phyloP scores from a whole-genome alignment of 192 early-diverging fungal species.

The Backusella australiensis region DNA sequence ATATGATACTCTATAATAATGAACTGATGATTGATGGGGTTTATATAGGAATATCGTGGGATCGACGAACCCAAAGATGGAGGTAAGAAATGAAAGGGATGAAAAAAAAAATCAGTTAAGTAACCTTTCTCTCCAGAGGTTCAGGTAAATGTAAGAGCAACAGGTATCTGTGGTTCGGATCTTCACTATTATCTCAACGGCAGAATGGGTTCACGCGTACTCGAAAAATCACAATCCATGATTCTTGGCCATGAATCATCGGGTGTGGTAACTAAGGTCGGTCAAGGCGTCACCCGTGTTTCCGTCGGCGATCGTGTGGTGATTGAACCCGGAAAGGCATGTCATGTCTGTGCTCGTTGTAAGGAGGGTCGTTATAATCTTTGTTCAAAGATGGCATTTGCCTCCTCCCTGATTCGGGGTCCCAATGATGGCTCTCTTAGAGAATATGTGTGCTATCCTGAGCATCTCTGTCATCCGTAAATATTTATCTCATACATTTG shows the following conservation, averaged over 20 bases:
- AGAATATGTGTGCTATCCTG: background rate
- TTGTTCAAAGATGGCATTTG: constrained; percentile 41
- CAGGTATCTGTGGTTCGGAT: constrained; percentile 44
- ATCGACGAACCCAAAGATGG: background rate
- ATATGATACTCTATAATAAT: background rate
- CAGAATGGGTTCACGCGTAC: constrained; percentile 26
- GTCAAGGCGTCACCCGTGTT: constrained; percentile 28
- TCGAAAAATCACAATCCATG: constrained; percentile 32
- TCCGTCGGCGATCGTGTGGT: constrained; percentile 44
- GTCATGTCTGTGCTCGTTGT: constrained; percentile 33
- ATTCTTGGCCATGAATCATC: constrained; percentile 45
- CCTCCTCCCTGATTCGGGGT: constrained; percentile 21
- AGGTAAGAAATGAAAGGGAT: background rate
- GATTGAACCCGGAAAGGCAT: constrained; percentile 40
- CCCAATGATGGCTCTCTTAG: constrained; percentile 19
- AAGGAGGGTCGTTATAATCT: constrained; percentile 39
- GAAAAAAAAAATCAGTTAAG: too few relatives aligned
- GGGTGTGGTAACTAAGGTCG: constrained; percentile 36
- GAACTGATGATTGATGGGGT: background rate
- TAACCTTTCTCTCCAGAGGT: background rate
- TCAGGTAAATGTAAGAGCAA: constrained; percentile 3
- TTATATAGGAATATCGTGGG: background rate
- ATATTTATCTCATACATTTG: background rate
- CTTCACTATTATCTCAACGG: constrained; percentile 43
- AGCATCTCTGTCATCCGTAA: background rate